Evolutionary conservation across 2,329 filamentous ascomycete genomes (phyloP).

Genomic region (Lasiodiplodia citricola): DNA sequence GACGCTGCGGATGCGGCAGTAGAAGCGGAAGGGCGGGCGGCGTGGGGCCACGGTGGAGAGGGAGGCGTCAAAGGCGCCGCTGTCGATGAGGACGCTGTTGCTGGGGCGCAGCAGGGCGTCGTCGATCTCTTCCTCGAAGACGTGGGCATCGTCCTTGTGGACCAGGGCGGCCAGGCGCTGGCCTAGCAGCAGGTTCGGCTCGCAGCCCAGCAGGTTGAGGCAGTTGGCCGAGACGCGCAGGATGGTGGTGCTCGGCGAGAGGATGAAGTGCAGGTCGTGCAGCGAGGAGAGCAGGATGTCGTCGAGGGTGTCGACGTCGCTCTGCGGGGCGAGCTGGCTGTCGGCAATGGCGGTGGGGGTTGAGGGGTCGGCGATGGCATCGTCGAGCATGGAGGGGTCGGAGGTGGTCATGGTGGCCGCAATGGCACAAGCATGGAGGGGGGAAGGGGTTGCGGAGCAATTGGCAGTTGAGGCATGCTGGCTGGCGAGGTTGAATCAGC

Average conservation of each 20-base stretch:
- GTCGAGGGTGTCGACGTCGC: not conserved
- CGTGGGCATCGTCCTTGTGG: conserved; percentile 4
- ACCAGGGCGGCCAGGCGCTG: conserved; percentile 7
- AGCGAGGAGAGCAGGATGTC: conserved; percentile 16
- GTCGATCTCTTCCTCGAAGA: not conserved
- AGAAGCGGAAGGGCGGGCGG: conserved; percentile 16
- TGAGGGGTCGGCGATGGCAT: not conserved
- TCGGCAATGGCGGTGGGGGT: not conserved
- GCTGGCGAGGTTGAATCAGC: not conserved
- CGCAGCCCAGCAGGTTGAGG: conserved; percentile 14
- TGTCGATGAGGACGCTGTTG: not conserved
- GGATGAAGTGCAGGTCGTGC: conserved; percentile 9
- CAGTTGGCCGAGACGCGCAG: conserved; percentile 19
- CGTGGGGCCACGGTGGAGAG: not conserved
- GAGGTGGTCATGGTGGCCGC: conserved; percentile 1
- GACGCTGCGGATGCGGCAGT: conserved; percentile 21
- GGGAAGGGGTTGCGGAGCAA: not conserved
- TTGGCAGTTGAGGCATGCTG: not conserved
- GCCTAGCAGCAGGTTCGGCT: conserved; percentile 14
- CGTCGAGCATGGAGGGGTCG: not conserved
- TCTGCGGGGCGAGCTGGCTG: not conserved
- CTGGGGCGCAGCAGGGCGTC: not conserved
- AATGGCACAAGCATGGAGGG: not conserved
- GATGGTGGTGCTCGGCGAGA: conserved; percentile 18
- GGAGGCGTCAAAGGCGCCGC: not conserved